A percentile compares a stretch with the other conserved stretches of the same genome.
Evolutionary conservation across 2,329 filamentous ascomycete species (phyloP).

Genomic region (Fusarium sp.): DNA sequence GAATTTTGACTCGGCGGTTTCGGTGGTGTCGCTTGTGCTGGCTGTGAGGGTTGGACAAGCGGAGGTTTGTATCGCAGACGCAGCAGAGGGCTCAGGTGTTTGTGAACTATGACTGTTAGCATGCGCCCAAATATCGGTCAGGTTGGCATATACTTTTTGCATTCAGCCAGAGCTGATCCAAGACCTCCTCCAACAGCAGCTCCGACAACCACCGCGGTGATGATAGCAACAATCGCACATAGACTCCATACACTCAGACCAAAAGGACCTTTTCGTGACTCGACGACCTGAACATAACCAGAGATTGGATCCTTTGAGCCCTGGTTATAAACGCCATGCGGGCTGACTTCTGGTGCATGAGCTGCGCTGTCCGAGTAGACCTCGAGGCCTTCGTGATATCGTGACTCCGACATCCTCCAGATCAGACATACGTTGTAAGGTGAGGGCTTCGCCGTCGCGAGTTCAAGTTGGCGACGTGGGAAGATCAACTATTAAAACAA

Average conservation of each 20-base stretch:
- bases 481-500: background rate
- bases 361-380: conserved; percentile 7
- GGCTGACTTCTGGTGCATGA: conserved; percentile 1
- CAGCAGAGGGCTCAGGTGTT: accelerated
- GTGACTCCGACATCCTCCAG: background rate
- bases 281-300: background rate
- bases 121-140: background rate
- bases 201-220: conserved; percentile 10
- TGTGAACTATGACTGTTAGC: background rate
- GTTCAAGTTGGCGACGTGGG: no score
- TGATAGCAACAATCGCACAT: background rate
- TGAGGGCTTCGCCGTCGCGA: no score
- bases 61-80: background rate
- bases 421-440: background rate
- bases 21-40: background rate
- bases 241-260: conserved; percentile 1
- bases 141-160: conserved; percentile 3
- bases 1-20: background rate
- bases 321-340: background rate
- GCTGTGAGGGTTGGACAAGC: background rate
- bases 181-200: conserved; percentile 21
- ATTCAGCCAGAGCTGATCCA: conserved; percentile 18
- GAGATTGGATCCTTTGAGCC: background rate
- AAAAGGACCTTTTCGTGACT: background rate
- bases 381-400: conserved; percentile 12